These are phyloP conservation scores for Flaveria ramosissima DNA, from an alignment of 129 eudicot genomes.

Conservation along the genomic window DNA sequence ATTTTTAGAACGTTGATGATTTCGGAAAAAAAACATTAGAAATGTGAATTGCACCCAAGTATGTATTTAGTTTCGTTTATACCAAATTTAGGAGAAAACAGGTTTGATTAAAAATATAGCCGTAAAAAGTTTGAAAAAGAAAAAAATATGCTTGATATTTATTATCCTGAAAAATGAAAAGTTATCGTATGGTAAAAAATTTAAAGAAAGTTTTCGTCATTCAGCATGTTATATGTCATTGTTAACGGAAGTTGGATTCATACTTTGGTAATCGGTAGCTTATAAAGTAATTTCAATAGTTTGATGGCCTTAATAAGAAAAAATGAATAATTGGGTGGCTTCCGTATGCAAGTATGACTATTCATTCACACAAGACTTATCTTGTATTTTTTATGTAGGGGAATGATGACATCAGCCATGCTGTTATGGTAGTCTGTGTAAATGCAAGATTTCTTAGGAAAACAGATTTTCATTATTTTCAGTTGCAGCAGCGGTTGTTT, in stretches of 20 bases:
- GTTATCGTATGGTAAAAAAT: background rate
- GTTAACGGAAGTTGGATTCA: background rate
- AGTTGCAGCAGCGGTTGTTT: conserved; percentile 7
- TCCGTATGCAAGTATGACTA: background rate
- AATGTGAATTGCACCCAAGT: background rate
- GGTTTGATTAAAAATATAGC: background rate
- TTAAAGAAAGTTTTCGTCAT: background rate
- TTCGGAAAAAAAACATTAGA: background rate
- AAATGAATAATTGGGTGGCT: background rate
- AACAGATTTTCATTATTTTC: background rate
- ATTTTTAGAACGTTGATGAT: background rate
- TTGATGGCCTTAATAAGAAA: background rate
- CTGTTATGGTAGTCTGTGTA: conserved; percentile 6
- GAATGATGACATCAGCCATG: conserved; percentile 16
- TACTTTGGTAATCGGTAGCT: background rate
- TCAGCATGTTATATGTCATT: background rate
- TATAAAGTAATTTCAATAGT: too few relatives aligned
- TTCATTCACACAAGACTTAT: background rate
- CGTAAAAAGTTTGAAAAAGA: background rate
- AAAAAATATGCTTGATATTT: background rate
- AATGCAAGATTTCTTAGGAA: background rate
- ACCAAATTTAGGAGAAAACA: background rate
- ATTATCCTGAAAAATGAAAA: background rate
- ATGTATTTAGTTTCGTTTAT: background rate
- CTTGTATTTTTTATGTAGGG: background rate